A percentile compares a stretch with the other conserved stretches of the same genome.
phyloP scores from a whole-genome alignment of 2,329 filamentous ascomycete species.

The Ceratocystis destructans region DNA sequence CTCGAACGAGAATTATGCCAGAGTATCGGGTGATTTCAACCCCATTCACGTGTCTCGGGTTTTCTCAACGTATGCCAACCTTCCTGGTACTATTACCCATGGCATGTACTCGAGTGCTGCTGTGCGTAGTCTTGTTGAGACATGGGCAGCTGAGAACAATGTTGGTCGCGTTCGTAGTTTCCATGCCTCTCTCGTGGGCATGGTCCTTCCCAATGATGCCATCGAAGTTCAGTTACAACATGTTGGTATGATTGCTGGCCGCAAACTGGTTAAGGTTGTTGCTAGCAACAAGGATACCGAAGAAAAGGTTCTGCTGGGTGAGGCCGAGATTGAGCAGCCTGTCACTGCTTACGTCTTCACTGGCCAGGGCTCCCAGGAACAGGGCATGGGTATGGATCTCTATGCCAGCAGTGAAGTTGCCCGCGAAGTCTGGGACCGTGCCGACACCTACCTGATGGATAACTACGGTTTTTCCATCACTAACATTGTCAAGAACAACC shows the following conservation, averaged over 20 bases:
- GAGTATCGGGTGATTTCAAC: slow-evolving; percentile 96
- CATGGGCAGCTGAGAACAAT: slow-evolving; percentile 98
- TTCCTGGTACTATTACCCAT: slow-evolving; percentile 94
- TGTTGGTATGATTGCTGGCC: slow-evolving; percentile 91
- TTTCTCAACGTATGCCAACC: slow-evolving; percentile 87
- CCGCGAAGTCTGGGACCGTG: slow-evolving; percentile 94
- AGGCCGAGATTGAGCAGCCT: slow-evolving; percentile 95
- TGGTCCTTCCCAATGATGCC: slow-evolving; percentile 94
- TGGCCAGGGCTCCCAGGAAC: slow-evolving; percentile 94
- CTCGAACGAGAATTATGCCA: slow-evolving; percentile 95
- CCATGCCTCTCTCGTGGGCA: slow-evolving; percentile 91
- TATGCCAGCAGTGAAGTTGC: slow-evolving; percentile 89
- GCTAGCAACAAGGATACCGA: slow-evolving; percentile 90
- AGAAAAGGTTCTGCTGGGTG: slow-evolving; percentile 87
- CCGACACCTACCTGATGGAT: slow-evolving; percentile 95
- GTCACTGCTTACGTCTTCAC: slow-evolving; percentile 96
- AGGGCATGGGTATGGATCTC: slow-evolving; percentile 99
- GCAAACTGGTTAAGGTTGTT: slow-evolving; percentile 99
- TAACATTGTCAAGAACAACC: slow-evolving; percentile 98
- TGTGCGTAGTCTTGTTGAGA: slow-evolving; percentile 90
- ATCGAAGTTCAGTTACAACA: slow-evolving; percentile 93
- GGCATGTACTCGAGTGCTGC: slow-evolving; percentile 99
- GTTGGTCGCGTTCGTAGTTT: slow-evolving; percentile 94
- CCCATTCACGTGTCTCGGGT: slow-evolving; percentile 96
- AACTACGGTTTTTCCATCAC: slow-evolving; percentile 98